These are phyloP conservation scores for Neurospora sp. DNA, from an alignment of 495 filamentous ascomycete genomes.

Conservation along the genomic window DNA sequence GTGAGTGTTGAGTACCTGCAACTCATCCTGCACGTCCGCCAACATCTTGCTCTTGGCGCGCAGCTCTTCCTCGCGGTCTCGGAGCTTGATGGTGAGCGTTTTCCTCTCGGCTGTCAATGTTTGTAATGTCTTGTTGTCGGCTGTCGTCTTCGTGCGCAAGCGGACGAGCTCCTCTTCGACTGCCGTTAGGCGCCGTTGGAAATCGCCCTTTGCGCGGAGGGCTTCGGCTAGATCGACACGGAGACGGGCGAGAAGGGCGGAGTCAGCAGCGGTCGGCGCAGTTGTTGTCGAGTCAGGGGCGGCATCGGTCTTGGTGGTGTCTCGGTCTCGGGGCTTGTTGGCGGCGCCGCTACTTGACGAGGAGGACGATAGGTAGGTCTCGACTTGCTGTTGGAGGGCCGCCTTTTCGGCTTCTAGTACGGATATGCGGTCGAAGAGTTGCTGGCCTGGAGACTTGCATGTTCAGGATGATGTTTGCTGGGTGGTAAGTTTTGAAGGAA, in stretches of 20 bases:
- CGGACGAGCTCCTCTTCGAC: slow-evolving; percentile 52
- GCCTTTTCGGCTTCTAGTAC: slow-evolving; percentile 43
- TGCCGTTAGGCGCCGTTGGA: slow-evolving; percentile 50
- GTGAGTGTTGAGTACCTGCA: slow-evolving; percentile 74
- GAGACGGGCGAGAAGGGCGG: slow-evolving; percentile 33
- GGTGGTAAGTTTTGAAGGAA: slow-evolving; percentile 9
- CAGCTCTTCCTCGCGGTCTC: slow-evolving; percentile 78
- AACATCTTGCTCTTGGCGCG: slow-evolving; percentile 70
- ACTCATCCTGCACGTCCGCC: slow-evolving; percentile 85
- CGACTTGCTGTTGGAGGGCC: slow-evolving; percentile 17
- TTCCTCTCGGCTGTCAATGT: slow-evolving; percentile 54
- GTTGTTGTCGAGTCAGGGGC: slow-evolving; percentile 12
- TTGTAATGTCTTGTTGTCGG: slow-evolving; percentile 47
- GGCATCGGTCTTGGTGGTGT: background rate
- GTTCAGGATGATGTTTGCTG: background rate
- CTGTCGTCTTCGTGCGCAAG: slow-evolving; percentile 44
- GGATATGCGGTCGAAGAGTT: slow-evolving; percentile 57
- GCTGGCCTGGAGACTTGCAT: slow-evolving; percentile 42
- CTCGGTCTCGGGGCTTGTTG: background rate
- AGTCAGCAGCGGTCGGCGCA: slow-evolving; percentile 18
- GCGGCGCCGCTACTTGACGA: slow-evolving; percentile 12
- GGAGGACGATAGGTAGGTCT: background rate
- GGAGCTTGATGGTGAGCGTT: slow-evolving; percentile 49
- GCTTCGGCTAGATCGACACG: slow-evolving; percentile 60
- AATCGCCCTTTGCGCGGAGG: slow-evolving; percentile 56